These are phyloP conservation scores for Paecilomyces variotii DNA, from an alignment of 2,329 filamentous ascomycete genomes.

Conservation along the genomic window DNA sequence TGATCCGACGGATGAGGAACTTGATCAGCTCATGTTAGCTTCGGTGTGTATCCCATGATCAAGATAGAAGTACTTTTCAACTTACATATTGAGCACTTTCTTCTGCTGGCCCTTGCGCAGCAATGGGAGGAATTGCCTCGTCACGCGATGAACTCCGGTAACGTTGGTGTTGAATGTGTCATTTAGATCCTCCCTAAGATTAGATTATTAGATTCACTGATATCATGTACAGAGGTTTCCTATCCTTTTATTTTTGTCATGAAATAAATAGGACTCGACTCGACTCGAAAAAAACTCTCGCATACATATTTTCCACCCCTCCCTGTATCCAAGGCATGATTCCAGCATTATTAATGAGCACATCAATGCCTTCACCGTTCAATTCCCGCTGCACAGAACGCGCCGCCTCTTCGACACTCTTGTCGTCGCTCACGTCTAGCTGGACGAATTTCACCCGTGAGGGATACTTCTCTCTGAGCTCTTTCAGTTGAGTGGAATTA, in stretches of 20 bases:
- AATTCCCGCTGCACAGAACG: constrained; percentile 23
- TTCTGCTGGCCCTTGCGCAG: constrained; percentile 33
- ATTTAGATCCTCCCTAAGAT: constrained; percentile 26
- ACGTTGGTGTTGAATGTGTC: constrained; percentile 37
- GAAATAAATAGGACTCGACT: background rate
- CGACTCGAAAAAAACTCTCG: background rate
- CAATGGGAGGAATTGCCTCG: constrained; percentile 31
- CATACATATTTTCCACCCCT: constrained; percentile 15
- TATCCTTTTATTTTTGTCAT: background rate
- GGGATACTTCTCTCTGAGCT: constrained; percentile 21
- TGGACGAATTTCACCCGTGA: constrained; percentile 27
- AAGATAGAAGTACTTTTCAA: background rate
- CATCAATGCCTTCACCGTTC: constrained; percentile 27
- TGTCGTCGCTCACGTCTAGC: constrained; percentile 28
- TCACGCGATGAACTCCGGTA: constrained; percentile 32
- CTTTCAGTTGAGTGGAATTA: constrained; percentile 16
- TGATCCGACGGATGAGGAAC: constrained; percentile 38
- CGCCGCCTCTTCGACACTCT: constrained; percentile 27
- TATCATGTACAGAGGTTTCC: background rate
- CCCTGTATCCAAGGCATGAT: constrained; percentile 8
- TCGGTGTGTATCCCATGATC: background rate
- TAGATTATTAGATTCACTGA: too few relatives aligned
- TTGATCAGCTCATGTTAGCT: constrained; percentile 9
- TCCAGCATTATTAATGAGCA: constrained; percentile 24
- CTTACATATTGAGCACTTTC: constrained; percentile 39